Evolutionary conservation across 2,329 filamentous ascomycete genomes (phyloP).

Genomic region (Ophiostoma ips): DNA sequence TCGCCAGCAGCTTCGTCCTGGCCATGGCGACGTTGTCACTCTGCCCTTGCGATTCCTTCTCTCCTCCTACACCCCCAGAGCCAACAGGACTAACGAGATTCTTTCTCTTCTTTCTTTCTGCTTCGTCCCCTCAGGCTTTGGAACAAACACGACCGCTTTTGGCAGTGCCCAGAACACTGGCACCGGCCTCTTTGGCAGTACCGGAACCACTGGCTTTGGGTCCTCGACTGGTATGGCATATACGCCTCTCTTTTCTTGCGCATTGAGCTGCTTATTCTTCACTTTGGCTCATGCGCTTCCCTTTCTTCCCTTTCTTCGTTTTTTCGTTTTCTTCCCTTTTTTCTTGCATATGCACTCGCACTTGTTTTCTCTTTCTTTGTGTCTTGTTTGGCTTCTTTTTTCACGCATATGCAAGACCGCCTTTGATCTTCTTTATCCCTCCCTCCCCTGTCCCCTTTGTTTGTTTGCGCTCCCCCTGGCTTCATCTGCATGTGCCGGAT

Average conservation of each 20-base stretch:
- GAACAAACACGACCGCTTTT: constrained; percentile 20
- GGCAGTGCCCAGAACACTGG: constrained; percentile 26
- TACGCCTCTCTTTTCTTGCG: neutral
- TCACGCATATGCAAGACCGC: no score
- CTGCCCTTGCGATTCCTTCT: constrained; percentile 5
- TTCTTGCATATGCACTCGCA: neutral
- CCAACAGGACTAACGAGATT: constrained; percentile 14
- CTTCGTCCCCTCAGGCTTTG: constrained; percentile 7
- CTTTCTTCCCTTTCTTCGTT: neutral
- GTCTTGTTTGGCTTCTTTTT: neutral
- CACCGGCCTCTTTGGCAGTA: constrained; percentile 31
- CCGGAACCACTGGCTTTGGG: constrained; percentile 11
- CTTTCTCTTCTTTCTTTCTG: constrained; percentile 6
- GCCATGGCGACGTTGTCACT: neutral
- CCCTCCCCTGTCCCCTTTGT: no score
- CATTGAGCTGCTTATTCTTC: neutral
- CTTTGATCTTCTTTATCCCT: no score
- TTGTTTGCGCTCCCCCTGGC: neutral
- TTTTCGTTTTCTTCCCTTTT: neutral
- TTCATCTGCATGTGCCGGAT: neutral
- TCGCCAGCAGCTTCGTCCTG: neutral
- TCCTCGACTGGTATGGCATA: constrained; percentile 13
- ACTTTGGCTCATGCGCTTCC: no score
- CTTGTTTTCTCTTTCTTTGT: neutral
- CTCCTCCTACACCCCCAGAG: constrained; percentile 5